phyloP scores from a whole-genome alignment of 768 basidiomycete genomes.

The Gloeostereum incarnatum region DNA sequence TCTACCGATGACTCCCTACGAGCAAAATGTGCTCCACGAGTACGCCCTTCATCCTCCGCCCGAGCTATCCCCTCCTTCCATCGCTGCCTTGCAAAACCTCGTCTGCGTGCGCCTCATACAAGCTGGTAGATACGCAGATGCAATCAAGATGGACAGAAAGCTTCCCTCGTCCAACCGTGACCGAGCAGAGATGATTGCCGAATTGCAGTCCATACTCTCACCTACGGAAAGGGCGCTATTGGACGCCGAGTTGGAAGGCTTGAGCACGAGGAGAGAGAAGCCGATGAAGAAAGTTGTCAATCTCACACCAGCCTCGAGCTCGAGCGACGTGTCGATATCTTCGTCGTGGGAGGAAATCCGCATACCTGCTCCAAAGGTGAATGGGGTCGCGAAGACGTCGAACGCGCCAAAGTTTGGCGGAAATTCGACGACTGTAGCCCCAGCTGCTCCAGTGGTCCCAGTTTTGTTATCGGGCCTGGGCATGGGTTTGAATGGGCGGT shows the following conservation, averaged over 20 bases:
- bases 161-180: conserved; percentile 29
- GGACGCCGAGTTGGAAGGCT: conserved; percentile 44
- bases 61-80: conserved; percentile 26
- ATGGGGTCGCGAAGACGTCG: conserved; percentile 6
- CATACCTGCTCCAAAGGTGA: conserved; percentile 6
- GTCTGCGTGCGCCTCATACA: conserved; percentile 72
- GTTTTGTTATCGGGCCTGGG: background rate
- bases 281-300: conserved; percentile 7
- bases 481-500: conserved; percentile 1
- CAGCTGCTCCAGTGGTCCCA: background rate
- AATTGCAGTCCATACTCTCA: conserved; percentile 57
- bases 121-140: conserved; percentile 59
- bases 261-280: background rate
- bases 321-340: conserved; percentile 27
- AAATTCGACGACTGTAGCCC: conserved; percentile 1
- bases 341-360: conserved; percentile 61
- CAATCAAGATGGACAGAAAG: conserved; percentile 63
- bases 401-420: conserved; percentile 4
- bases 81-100: conserved; percentile 66
- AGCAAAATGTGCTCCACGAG: conserved; percentile 46
- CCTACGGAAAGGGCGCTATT: conserved; percentile 52
- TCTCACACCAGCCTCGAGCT: conserved; percentile 12
- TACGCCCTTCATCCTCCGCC: conserved; percentile 32
- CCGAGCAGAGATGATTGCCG: conserved; percentile 63
- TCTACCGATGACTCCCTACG: conserved; percentile 56